Conservation (phyloP, 2,329 filamentous ascomycete species). For the Cladosporium oxysporum region DNA sequence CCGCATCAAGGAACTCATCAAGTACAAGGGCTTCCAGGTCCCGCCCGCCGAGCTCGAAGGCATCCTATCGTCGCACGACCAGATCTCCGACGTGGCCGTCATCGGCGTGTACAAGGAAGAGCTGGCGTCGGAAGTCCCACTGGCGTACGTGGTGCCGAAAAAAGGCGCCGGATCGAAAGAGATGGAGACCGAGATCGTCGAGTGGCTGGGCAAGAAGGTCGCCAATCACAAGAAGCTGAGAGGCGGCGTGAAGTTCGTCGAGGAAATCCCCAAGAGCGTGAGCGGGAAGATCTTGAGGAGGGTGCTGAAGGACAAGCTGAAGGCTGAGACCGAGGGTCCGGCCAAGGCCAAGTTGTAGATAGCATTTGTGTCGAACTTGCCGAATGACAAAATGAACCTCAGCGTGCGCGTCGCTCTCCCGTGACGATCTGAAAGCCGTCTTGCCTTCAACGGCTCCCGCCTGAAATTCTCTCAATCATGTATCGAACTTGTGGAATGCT, state of each 20-base stretch:
- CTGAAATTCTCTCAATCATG: too few species aligned
- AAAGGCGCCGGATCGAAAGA: slow-evolving; percentile 35
- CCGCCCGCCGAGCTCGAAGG: slow-evolving; percentile 52
- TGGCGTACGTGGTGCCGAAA: slow-evolving; percentile 48
- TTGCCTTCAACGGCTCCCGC: too few species aligned
- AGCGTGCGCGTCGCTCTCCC: too few species aligned
- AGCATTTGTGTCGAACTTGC: neutral
- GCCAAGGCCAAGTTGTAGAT: slow-evolving; percentile 45
- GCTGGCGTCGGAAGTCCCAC: slow-evolving; percentile 49
- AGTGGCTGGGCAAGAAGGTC: slow-evolving; percentile 47
- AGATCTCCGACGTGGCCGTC: slow-evolving; percentile 48
- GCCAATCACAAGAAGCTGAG: slow-evolving; percentile 50
- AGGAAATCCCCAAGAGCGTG: slow-evolving; percentile 50
- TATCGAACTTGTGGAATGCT: too few species aligned
- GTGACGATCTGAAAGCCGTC: too few species aligned
- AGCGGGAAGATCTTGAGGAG: slow-evolving; percentile 52
- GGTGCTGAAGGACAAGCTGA: slow-evolving; percentile 46
- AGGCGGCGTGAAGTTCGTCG: slow-evolving; percentile 49
- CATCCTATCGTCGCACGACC: slow-evolving; percentile 44
- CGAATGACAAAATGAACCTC: too few species aligned
- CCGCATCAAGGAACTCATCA: slow-evolving; percentile 69
- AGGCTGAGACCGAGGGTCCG: slow-evolving; percentile 41
- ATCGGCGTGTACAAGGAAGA: slow-evolving; percentile 49
- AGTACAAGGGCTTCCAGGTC: slow-evolving; percentile 56
- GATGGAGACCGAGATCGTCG: slow-evolving; percentile 45